Conservation (phyloP, 768 basidiomycete genomes). For the Tulasnella sp. region DNA sequence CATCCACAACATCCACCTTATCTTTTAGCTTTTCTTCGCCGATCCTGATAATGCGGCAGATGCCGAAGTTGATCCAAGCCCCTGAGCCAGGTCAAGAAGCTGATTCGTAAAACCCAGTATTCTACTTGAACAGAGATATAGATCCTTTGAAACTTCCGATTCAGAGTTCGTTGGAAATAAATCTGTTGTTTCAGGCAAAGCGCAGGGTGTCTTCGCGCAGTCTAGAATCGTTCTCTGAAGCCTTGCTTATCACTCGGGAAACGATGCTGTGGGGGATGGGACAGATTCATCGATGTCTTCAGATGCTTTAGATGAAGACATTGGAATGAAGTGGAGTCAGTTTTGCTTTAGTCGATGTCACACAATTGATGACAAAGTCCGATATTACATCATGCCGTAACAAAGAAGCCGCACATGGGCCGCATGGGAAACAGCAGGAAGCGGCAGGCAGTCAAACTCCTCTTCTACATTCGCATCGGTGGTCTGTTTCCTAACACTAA, state of each 20-base stretch:
- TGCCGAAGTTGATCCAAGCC: slow-evolving; percentile 18
- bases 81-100: slow-evolving; percentile 40
- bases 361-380: no score
- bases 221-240: slow-evolving; percentile 51
- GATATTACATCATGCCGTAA: no score
- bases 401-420: no score
- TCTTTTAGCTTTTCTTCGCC: slow-evolving; percentile 38
- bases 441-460: no score
- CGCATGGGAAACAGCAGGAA: no score
- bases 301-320: no score
- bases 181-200: slow-evolving; percentile 32
- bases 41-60: slow-evolving; percentile 22
- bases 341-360: no score
- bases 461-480: no score
- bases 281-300: slow-evolving; percentile 11
- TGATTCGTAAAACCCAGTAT: slow-evolving; percentile 55
- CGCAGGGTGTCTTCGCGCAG: slow-evolving; percentile 31
- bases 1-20: slow-evolving; percentile 75
- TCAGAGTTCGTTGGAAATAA: slow-evolving; percentile 85
- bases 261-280: slow-evolving; percentile 23
- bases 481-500: no score
- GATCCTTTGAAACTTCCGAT: slow-evolving; percentile 47
- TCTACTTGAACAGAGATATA: slow-evolving; percentile 56
- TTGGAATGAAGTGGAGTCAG: no score
- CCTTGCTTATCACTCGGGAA: slow-evolving; percentile 41